A percentile compares a stretch with the other conserved stretches of the same genome.
phyloP scores from a whole-genome alignment of 139 green algal genomes.

The Pleodorina starrii region DNA sequence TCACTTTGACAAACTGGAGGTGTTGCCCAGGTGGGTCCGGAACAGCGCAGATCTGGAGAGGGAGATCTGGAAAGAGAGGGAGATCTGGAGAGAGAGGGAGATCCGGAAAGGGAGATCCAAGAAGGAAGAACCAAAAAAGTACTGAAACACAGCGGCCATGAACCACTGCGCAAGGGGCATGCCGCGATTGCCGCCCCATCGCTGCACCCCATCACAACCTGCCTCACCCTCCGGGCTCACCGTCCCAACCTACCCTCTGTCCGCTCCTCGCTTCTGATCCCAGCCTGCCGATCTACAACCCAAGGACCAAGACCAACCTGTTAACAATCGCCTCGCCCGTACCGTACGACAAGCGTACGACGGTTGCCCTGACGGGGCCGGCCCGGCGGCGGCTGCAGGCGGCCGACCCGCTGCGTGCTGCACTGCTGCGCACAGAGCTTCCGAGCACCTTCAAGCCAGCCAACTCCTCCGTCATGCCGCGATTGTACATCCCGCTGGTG shows the following conservation, averaged over 20 bases:
- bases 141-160: too few relatives aligned
- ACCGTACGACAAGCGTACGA: conserved; percentile 42
- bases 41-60: too few relatives aligned
- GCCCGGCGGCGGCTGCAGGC: not conserved
- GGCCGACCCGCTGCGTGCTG: not conserved
- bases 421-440: not conserved
- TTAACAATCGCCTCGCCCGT: not conserved
- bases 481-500: conserved; percentile 13
- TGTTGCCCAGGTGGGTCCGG: conserved; percentile 1
- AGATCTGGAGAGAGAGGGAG: too few relatives aligned
- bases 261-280: not conserved
- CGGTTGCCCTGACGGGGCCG: not conserved
- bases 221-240: too few relatives aligned
- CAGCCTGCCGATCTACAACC: conserved; percentile 30
- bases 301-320: not conserved
- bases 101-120: too few relatives aligned
- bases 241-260: too few relatives aligned
- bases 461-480: too few relatives aligned
- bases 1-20: not conserved
- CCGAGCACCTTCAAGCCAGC: not conserved
- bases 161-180: too few relatives aligned
- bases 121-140: too few relatives aligned
- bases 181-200: too few relatives aligned
- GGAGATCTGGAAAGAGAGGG: too few relatives aligned
- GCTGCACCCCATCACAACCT: too few relatives aligned